A percentile compares a stretch with the other conserved stretches of the same genome.
These are phyloP conservation scores for Candida nemodendra DNA, from an alignment of 805 yeast species.

Conservation along the genomic window DNA sequence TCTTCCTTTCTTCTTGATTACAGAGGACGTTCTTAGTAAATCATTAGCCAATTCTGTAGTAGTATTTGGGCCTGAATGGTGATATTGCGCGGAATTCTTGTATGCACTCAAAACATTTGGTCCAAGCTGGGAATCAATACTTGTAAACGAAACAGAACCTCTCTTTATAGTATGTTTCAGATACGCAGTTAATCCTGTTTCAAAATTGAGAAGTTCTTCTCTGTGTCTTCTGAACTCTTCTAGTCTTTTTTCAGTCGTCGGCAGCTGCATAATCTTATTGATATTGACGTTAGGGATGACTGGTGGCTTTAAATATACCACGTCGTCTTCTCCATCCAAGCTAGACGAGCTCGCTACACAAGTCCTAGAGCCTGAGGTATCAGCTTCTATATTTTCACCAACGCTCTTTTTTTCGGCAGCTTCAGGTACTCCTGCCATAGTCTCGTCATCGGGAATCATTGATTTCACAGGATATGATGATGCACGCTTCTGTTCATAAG, in stretches of 20 bases:
- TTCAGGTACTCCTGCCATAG: not conserved
- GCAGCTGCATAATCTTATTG: conserved; percentile 17
- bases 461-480: conserved; percentile 12
- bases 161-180: conserved; percentile 28
- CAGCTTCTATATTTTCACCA: not conserved
- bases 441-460: conserved; percentile 3
- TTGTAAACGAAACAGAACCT: conserved; percentile 15
- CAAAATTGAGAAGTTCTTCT: conserved; percentile 41
- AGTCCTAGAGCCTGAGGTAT: too few relatives aligned
- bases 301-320: conserved; percentile 1
- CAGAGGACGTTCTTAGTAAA: conserved; percentile 35
- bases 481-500: conserved; percentile 8
- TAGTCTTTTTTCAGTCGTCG: conserved; percentile 36
- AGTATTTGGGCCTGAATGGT: conserved; percentile 13
- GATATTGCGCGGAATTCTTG: conserved; percentile 52
- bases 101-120: conserved; percentile 63
- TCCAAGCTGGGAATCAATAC: conserved; percentile 34
- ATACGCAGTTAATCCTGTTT: conserved; percentile 62
- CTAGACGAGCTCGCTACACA: not conserved
- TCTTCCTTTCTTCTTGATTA: conserved; percentile 25
- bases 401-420: not conserved
- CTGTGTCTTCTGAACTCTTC: conserved; percentile 42
- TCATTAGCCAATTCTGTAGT: conserved; percentile 41
- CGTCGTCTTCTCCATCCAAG: not conserved
- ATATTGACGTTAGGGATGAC: conserved; percentile 15